A percentile compares a stretch with the other conserved stretches of the same genome.
Evolutionary conservation across 2,329 filamentous ascomycete genomes (phyloP).

Genomic region (Xylaria sp.): DNA sequence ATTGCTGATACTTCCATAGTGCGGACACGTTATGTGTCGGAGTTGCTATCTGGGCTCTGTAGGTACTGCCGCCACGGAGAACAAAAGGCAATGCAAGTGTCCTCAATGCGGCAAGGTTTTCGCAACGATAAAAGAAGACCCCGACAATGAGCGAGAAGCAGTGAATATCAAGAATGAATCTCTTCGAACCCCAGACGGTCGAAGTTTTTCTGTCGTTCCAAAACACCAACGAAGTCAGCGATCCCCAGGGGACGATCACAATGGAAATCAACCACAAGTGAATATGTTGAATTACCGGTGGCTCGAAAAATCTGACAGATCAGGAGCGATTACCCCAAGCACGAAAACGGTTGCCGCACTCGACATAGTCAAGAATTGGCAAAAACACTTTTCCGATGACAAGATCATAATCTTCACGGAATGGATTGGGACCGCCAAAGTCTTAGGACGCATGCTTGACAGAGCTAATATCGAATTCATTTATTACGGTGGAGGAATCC

Average conservation of each 20-base stretch:
- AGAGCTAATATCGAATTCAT: conserved; percentile 48
- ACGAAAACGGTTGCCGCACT: conserved; percentile 14
- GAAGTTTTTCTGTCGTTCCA: background rate
- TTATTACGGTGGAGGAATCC: conserved; percentile 51
- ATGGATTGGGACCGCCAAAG: conserved; percentile 44
- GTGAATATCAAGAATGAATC: background rate
- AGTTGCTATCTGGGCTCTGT: background rate
- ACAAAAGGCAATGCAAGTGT: conserved; percentile 6
- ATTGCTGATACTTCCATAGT: conserved; percentile 22
- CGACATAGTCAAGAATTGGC: conserved; percentile 13
- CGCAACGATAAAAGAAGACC: background rate
- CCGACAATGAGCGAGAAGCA: background rate
- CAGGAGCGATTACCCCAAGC: background rate
- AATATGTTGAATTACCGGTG: background rate
- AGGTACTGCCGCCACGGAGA: background rate
- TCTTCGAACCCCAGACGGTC: background rate
- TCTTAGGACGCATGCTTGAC: conserved; percentile 52
- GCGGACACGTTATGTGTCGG: conserved; percentile 19
- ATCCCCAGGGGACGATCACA: conserved; percentile 25
- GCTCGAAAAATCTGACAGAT: conserved; percentile 17
- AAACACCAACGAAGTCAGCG: background rate
- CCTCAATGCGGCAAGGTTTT: conserved; percentile 5
- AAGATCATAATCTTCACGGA: conserved; percentile 35
- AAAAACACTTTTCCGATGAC: conserved; percentile 19
- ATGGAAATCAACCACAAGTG: conserved; percentile 20